phyloP scores from a whole-genome alignment of 371 early-diverging fungal species.

The Saksenaea oblongispora region DNA sequence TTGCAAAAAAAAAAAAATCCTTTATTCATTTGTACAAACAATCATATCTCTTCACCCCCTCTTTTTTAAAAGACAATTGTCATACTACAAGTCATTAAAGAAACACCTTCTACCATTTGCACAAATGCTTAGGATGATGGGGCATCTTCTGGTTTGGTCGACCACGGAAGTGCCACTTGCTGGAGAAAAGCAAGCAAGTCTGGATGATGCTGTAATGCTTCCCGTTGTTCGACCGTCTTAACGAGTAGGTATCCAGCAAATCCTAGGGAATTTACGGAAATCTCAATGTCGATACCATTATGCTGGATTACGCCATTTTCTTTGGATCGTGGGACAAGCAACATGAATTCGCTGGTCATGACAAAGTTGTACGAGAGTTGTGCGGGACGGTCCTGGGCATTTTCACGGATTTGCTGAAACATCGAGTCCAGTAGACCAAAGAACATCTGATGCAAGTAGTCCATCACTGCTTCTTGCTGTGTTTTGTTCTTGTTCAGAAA shows the following conservation, averaged over 20 bases:
- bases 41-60: neutral
- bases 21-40: neutral
- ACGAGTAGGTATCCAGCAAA: constrained; percentile 71
- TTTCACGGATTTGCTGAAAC: constrained; percentile 48
- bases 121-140: no score
- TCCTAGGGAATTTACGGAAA: constrained; percentile 69
- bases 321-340: constrained; percentile 67
- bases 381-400: neutral
- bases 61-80: no score
- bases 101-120: constrained; percentile 9
- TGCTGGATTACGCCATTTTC: constrained; percentile 34
- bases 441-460: constrained; percentile 51
- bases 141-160: constrained; percentile 17
- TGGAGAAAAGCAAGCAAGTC: constrained; percentile 38
- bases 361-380: constrained; percentile 64
- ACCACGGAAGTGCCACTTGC: constrained; percentile 33
- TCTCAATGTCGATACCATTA: constrained; percentile 20
- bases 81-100: no score
- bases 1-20: no score
- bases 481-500: constrained; percentile 22
- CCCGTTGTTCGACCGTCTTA: constrained; percentile 56
- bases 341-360: constrained; percentile 70
- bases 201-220: constrained; percentile 38
- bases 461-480: constrained; percentile 24
- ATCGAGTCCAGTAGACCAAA: constrained; percentile 52